Evolutionary conservation across 805 yeast genomes (phyloP).

Genomic region (Brettanomyces naardenensis): DNA sequence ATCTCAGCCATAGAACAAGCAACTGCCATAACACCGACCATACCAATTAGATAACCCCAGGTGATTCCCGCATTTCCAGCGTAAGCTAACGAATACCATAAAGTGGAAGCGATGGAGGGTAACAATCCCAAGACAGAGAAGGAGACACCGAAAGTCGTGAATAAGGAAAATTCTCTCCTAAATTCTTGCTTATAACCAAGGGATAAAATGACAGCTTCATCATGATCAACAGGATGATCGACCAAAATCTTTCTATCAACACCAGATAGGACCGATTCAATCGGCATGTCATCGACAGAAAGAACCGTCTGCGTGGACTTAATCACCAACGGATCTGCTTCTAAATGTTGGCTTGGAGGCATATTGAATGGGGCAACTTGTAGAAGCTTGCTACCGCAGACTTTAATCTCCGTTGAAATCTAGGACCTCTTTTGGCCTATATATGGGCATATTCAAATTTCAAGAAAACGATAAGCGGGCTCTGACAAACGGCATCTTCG

Average conservation of each 20-base stretch:
- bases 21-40: conserved; percentile 46
- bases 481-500: too few relatives aligned
- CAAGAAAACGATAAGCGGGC: too few relatives aligned
- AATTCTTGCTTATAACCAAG: conserved; percentile 59
- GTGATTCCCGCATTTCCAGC: conserved; percentile 57
- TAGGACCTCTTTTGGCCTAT: too few relatives aligned
- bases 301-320: conserved; percentile 14
- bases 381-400: too few relatives aligned
- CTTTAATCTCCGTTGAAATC: too few relatives aligned
- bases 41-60: conserved; percentile 52
- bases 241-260: conserved; percentile 22
- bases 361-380: not conserved
- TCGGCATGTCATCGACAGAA: conserved; percentile 21
- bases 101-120: conserved; percentile 57
- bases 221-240: conserved; percentile 39
- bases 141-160: conserved; percentile 54
- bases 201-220: conserved; percentile 46
- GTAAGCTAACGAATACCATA: conserved; percentile 51
- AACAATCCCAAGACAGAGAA: conserved; percentile 57
- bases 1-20: conserved; percentile 58
- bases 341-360: not conserved
- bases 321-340: not conserved
- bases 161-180: conserved; percentile 48
- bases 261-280: conserved; percentile 20
- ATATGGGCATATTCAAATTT: too few relatives aligned